phyloP scores from a whole-genome alignment of 805 yeast species.

The Yarrowia phangngaensis region DNA sequence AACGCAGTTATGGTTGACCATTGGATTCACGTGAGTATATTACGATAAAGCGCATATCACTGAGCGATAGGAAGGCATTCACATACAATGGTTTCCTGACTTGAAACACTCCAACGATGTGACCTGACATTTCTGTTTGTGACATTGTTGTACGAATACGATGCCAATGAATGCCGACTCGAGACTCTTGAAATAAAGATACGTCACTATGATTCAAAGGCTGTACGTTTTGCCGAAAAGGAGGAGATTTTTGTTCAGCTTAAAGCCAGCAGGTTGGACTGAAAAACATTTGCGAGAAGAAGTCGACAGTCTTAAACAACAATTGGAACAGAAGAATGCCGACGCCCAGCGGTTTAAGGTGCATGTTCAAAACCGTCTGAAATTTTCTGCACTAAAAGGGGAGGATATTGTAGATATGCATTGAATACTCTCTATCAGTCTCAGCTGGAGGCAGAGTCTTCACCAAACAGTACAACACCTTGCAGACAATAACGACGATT shows the following conservation, averaged over 20 bases:
- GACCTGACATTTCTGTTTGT: too few species aligned
- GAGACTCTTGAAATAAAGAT: constrained; percentile 22
- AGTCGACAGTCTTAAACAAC: background rate
- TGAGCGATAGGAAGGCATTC: too few species aligned
- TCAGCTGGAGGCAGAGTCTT: constrained; percentile 13
- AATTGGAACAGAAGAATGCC: constrained; percentile 6
- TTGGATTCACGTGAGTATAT: too few species aligned
- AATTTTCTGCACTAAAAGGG: constrained; percentile 15
- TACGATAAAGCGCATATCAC: too few species aligned
- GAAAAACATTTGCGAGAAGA: constrained; percentile 1
- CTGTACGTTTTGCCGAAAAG: constrained; percentile 11
- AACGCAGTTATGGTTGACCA: too few species aligned
- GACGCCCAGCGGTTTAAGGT: constrained; percentile 13
- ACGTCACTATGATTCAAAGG: constrained; percentile 16
- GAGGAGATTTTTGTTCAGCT: constrained; percentile 17
- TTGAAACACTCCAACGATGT: too few species aligned
- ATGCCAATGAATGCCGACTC: too few species aligned
- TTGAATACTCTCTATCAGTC: constrained; percentile 19
- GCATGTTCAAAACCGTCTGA: constrained; percentile 15
- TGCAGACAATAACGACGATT: too few species aligned
- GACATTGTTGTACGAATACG: too few species aligned
- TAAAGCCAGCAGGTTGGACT: constrained; percentile 3
- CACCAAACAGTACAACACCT: constrained; percentile 15
- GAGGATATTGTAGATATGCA: constrained; percentile 24
- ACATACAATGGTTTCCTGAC: too few species aligned